A percentile compares a stretch with the other conserved stretches of the same genome.
Evolutionary conservation across 2,329 filamentous ascomycete species (phyloP).

Genomic region (Aspergillus pseudotamarii): DNA sequence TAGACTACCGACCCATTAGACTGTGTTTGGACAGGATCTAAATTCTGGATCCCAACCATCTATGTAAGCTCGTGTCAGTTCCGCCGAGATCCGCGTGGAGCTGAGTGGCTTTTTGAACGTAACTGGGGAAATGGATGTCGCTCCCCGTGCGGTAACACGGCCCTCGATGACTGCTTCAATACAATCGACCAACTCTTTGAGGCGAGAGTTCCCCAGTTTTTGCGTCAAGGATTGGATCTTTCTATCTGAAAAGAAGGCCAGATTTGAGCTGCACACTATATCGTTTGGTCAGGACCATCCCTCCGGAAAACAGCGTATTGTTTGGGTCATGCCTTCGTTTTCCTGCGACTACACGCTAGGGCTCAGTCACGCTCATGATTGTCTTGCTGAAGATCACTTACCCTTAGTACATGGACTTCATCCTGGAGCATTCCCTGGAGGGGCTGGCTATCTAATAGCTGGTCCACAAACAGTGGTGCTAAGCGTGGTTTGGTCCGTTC

Average conservation of each 20-base stretch:
- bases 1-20: slow-evolving; percentile 30
- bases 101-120: neutral
- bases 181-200: neutral
- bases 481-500: neutral
- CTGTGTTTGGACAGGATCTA: too few species aligned
- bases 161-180: neutral
- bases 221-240: neutral
- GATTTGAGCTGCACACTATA: neutral
- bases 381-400: neutral
- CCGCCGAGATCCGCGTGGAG: neutral
- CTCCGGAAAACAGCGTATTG: neutral
- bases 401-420: neutral
- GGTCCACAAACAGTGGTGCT: neutral
- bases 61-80: neutral
- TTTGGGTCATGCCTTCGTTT: neutral
- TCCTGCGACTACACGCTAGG: neutral
- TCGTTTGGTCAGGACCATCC: neutral
- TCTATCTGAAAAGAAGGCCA: neutral
- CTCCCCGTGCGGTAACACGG: neutral
- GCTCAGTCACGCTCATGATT: neutral
- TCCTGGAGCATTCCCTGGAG: too few species aligned
- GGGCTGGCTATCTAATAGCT: neutral
- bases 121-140: neutral
- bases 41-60: neutral
- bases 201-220: neutral